These are phyloP conservation scores for Fusarium anguioides DNA, from an alignment of 2,329 filamentous ascomycete genomes.

Conservation along the genomic window DNA sequence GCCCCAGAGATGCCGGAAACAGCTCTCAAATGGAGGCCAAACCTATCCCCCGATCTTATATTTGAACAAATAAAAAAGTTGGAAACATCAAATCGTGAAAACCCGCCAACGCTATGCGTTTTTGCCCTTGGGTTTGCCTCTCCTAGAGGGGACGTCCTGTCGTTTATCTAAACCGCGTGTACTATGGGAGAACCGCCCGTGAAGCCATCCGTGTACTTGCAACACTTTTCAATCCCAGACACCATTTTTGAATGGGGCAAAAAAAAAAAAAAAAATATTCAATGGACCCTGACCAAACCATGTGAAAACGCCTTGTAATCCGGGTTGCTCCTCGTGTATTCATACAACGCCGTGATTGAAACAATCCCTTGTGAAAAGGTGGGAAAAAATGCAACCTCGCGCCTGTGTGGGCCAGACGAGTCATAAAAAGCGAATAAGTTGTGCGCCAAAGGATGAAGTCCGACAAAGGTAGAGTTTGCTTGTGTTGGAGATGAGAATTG, in stretches of 20 bases:
- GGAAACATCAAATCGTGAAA: conserved; percentile 33
- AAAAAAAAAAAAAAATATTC: conserved; percentile 11
- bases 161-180: conserved; percentile 43
- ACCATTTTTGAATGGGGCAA: conserved; percentile 18
- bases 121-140: conserved; percentile 27
- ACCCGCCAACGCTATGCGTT: conserved; percentile 41
- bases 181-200: conserved; percentile 29
- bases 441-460: conserved; percentile 14
- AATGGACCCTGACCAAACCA: neutral
- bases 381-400: conserved; percentile 19
- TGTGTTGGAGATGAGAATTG: neutral
- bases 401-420: neutral
- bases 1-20: conserved; percentile 6
- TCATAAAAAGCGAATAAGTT: conserved; percentile 5
- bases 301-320: conserved; percentile 30
- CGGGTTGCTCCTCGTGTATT: conserved; percentile 34
- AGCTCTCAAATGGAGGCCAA: conserved; percentile 1
- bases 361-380: neutral
- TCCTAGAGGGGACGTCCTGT: conserved; percentile 24
- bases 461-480: neutral
- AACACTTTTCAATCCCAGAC: conserved; percentile 34
- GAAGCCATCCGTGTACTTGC: conserved; percentile 43
- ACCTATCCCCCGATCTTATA: conserved; percentile 9
- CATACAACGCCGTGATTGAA: conserved; percentile 38
- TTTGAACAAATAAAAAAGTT: conserved; percentile 23